phyloP scores from a whole-genome alignment of 768 basidiomycete species.

The Gloeopeniophorella convolvens region DNA sequence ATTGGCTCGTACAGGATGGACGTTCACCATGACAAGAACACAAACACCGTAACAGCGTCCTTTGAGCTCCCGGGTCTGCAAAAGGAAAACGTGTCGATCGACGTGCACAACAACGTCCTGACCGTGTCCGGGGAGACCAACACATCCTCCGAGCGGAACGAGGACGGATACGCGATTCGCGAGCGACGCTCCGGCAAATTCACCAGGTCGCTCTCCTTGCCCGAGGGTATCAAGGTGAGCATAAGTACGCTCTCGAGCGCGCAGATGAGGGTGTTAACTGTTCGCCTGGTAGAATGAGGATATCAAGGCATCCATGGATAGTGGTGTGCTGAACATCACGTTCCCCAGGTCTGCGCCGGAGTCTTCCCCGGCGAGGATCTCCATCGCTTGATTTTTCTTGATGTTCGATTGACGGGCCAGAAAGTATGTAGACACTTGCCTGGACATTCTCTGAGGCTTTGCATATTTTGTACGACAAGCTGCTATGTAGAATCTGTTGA shows the following conservation, averaged over 20 bases:
- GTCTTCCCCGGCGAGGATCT: neutral
- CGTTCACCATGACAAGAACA: neutral
- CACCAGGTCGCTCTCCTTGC: neutral
- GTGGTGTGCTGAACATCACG: neutral
- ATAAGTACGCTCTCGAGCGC: no score
- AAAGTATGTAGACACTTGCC: no score
- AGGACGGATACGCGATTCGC: neutral
- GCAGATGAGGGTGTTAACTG: no score
- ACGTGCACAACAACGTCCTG: neutral
- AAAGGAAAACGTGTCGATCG: neutral
- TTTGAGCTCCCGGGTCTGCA: no score
- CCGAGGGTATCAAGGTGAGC: neutral
- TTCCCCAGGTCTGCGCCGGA: neutral
- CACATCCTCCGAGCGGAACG: neutral
- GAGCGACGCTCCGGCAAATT: neutral
- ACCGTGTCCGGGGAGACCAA: neutral
- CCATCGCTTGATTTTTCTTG: no score
- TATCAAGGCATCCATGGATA: neutral
- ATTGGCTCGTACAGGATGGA: neutral
- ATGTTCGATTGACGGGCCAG: no score
- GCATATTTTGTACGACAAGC: no score
- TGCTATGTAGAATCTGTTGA: no score
- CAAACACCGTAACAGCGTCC: neutral
- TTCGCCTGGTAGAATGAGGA: neutral
- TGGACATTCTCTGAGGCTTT: no score